A percentile compares a stretch with the other conserved stretches of the same genome.
Conservation (phyloP, 2,329 filamentous ascomycete species). For the Epichloe bromicola region DNA sequence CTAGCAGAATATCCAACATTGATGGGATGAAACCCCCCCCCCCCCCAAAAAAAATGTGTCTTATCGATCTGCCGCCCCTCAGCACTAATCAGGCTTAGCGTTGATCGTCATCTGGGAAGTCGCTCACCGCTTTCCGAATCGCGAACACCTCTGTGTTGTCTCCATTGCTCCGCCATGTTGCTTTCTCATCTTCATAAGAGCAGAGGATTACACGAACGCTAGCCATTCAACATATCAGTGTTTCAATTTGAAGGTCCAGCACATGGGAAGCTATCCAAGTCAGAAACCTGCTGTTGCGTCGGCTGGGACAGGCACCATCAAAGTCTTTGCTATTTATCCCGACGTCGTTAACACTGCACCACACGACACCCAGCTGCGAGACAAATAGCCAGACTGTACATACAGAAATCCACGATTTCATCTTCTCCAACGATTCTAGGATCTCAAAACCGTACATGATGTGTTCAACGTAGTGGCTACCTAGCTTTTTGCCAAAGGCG, state of each 20-base stretch:
- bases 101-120: background rate
- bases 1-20: background rate
- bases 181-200: no score
- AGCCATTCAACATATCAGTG: no score
- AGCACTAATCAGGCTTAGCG: slow-evolving; percentile 14
- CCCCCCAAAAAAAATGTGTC: slow-evolving; percentile 18
- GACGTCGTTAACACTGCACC: background rate
- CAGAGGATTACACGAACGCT: background rate
- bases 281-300: background rate
- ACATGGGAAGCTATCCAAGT: no score
- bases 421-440: no score
- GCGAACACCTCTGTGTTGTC: background rate
- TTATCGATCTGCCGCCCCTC: slow-evolving; percentile 29
- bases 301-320: background rate
- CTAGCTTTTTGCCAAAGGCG: no score
- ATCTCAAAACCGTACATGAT: no score
- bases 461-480: no score
- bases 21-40: slow-evolving; percentile 13
- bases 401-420: no score
- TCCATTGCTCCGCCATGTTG: background rate
- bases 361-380: background rate
- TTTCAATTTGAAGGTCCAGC: no score
- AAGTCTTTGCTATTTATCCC: background rate
- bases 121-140: slow-evolving; percentile 19
- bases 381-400: no score